Evolutionary conservation across 768 basidiomycete genomes (phyloP).

Genomic region (Naematelia encephala): DNA sequence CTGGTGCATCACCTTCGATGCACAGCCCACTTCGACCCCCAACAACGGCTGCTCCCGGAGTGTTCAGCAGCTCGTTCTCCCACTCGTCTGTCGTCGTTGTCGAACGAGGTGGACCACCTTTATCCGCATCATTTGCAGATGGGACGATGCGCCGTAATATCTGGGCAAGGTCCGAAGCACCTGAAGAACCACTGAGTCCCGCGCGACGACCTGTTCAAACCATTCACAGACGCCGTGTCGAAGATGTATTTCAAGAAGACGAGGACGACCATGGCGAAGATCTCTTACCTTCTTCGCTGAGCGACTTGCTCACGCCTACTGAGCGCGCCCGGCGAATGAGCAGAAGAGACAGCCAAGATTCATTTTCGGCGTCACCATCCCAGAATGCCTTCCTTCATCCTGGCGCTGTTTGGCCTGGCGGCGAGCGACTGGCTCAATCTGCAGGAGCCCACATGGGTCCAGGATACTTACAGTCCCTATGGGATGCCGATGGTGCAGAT

Average conservation of each 20-base stretch:
- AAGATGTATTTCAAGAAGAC: slow-evolving; percentile 57
- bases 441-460: slow-evolving; percentile 45
- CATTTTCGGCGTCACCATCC: slow-evolving; percentile 12
- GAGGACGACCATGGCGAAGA: slow-evolving; percentile 62
- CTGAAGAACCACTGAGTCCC: slow-evolving; percentile 36
- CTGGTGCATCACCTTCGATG: slow-evolving; percentile 17
- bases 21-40: slow-evolving; percentile 34
- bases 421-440: slow-evolving; percentile 45
- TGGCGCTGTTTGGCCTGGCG: slow-evolving; percentile 1
- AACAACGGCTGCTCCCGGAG: slow-evolving; percentile 19
- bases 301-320: slow-evolving; percentile 81
- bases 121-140: slow-evolving; percentile 45
- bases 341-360: slow-evolving; percentile 44
- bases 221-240: slow-evolving; percentile 11
- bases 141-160: slow-evolving; percentile 6
- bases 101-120: slow-evolving; percentile 16
- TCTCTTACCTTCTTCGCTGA: slow-evolving; percentile 81
- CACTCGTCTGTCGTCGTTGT: slow-evolving; percentile 16
- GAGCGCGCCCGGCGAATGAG: slow-evolving; percentile 74
- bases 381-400: slow-evolving; percentile 5
- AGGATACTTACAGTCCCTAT: slow-evolving; percentile 54
- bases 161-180: slow-evolving; percentile 15
- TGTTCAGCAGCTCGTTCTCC: slow-evolving; percentile 36
- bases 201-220: slow-evolving; percentile 21
- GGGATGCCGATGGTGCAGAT: slow-evolving; percentile 61